These are phyloP conservation scores for Naumovozyma dairenensis DNA, from an alignment of 805 yeast genomes.

Conservation along the genomic window DNA sequence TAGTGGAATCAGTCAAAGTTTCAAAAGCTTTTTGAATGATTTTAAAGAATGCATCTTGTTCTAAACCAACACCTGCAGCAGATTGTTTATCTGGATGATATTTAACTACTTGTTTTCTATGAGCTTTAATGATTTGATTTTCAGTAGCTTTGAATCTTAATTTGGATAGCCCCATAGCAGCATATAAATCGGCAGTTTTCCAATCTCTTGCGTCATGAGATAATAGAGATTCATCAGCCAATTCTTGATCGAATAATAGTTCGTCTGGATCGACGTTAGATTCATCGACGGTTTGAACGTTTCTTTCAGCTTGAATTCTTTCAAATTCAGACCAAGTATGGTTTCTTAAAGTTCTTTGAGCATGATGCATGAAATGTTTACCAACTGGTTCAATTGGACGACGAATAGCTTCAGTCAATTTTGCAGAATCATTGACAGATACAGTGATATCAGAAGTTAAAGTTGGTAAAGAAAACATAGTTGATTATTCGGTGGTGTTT, in stretches of 20 bases:
- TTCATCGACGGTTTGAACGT: slow-evolving; percentile 63
- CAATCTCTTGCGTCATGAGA: slow-evolving; percentile 95
- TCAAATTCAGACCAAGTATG: slow-evolving; percentile 99
- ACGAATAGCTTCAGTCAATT: slow-evolving; percentile 50
- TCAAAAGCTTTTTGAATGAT: slow-evolving; percentile 96
- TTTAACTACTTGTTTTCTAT: slow-evolving; percentile 89
- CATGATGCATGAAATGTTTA: slow-evolving; percentile 89
- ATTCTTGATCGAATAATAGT: slow-evolving; percentile 38
- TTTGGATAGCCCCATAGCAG: slow-evolving; percentile 87
- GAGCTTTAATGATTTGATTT: slow-evolving; percentile 91
- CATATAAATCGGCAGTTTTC: slow-evolving; percentile 93
- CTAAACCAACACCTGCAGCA: slow-evolving; percentile 70
- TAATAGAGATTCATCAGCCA: slow-evolving; percentile 72
- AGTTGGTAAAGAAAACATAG: slow-evolving; percentile 34
- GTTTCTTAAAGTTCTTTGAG: slow-evolving; percentile 89
- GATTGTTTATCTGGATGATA: slow-evolving; percentile 99
- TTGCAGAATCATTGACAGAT: slow-evolving; percentile 40
- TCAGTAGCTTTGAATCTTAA: slow-evolving; percentile 86
- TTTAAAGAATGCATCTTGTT: slow-evolving; percentile 94
- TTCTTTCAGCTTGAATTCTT: slow-evolving; percentile 82
- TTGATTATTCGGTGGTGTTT: background rate
- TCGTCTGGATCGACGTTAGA: slow-evolving; percentile 48
- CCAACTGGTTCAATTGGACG: slow-evolving; percentile 96
- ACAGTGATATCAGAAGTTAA: slow-evolving; percentile 48
- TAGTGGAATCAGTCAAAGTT: slow-evolving; percentile 70